Conservation (phyloP, 768 basidiomycete species). For the Gyrodon lividus region DNA sequence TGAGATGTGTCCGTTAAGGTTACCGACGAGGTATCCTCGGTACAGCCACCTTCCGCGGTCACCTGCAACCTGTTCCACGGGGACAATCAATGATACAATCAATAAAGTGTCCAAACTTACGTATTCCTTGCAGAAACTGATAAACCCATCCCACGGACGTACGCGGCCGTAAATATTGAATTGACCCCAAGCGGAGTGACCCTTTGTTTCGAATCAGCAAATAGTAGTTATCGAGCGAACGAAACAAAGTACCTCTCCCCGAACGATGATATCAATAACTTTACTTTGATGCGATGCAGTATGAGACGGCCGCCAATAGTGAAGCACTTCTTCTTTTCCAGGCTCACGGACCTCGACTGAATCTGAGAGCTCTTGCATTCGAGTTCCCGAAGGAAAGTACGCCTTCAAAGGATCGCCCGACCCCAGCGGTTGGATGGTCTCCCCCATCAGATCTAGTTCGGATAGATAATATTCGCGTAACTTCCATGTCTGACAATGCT, state of each 20-base stretch:
- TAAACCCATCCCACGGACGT: conserved; percentile 77
- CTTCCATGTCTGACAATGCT: conserved; percentile 90
- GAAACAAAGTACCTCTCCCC: conserved; percentile 58
- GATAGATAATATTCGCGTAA: conserved; percentile 72
- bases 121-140: conserved; percentile 84
- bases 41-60: conserved; percentile 85
- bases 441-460: conserved; percentile 23
- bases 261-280: conserved; percentile 58
- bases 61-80: conserved; percentile 50
- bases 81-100: background rate
- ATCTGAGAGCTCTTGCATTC: conserved; percentile 45
- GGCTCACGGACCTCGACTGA: conserved; percentile 51
- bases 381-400: conserved; percentile 55
- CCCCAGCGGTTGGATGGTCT: conserved; percentile 38
- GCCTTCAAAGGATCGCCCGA: conserved; percentile 63
- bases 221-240: background rate
- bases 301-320: conserved; percentile 28
- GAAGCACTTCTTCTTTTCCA: conserved; percentile 27
- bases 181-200: conserved; percentile 90
- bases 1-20: conserved; percentile 64
- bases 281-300: conserved; percentile 31
- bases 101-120: conserved; percentile 39
- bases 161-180: conserved; percentile 79
- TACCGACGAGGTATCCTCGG: conserved; percentile 77
- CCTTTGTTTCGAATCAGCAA: conserved; percentile 47